A percentile compares a stretch with the other conserved stretches of the same genome.
These are phyloP conservation scores for Plectranthus barbatus DNA, from an alignment of 257 asterid species.

Conservation along the genomic window DNA sequence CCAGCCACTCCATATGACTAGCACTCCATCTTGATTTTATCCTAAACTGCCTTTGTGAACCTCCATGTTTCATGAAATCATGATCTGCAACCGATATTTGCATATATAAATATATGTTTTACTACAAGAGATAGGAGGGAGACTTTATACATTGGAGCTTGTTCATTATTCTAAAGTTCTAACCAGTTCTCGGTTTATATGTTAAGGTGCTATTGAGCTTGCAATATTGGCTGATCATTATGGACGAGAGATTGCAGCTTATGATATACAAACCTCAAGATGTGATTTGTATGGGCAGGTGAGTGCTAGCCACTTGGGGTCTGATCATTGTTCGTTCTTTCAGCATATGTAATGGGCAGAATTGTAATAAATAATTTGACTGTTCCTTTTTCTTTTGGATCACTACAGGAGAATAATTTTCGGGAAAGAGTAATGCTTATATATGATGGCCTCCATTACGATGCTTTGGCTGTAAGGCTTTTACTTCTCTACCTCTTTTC, in stretches of 20 bases:
- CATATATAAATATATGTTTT: neutral
- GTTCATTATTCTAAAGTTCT: neutral
- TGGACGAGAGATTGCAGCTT: constrained; percentile 90
- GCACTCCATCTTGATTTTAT: neutral
- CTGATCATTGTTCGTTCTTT: constrained; percentile 5
- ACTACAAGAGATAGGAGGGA: neutral
- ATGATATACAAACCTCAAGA: constrained; percentile 86
- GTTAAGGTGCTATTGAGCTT: constrained; percentile 89
- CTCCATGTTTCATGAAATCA: neutral
- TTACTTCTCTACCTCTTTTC: constrained; percentile 17
- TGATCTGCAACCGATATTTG: neutral
- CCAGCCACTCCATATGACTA: neutral
- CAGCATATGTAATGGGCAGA: neutral
- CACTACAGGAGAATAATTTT: constrained; percentile 55
- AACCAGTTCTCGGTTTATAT: constrained; percentile 10
- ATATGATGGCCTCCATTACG: constrained; percentile 95
- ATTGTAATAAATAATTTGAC: constrained; percentile 9
- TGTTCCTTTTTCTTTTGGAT: constrained; percentile 6
- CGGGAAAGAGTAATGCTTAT: constrained; percentile 89
- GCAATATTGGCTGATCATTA: constrained; percentile 71
- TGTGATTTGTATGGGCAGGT: constrained; percentile 98
- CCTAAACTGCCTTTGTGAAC: neutral
- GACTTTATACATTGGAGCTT: neutral
- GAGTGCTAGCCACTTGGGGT: constrained; percentile 3
- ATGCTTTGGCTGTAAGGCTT: constrained; percentile 79